Conservation (phyloP, 2,329 filamentous ascomycete species). For the Xylariaceae sp. region DNA sequence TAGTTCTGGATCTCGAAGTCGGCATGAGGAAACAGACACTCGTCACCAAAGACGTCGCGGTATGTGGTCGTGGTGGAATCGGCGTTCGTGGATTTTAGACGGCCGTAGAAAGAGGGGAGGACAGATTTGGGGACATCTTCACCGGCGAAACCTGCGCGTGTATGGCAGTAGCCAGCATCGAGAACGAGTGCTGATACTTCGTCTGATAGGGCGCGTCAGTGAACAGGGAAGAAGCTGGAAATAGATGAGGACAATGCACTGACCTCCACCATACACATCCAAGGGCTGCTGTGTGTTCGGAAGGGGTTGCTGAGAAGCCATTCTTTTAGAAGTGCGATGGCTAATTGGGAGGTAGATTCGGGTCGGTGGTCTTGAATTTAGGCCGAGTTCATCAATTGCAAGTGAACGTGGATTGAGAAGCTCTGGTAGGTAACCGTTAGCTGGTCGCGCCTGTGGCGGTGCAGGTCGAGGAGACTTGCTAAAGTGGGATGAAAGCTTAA, state of each 20-base stretch:
- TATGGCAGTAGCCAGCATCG: conserved; percentile 88
- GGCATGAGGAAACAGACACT: conserved; percentile 76
- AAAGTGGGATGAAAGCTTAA: no score
- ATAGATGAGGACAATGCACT: conserved; percentile 21
- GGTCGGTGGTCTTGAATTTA: conserved; percentile 1
- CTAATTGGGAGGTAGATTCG: conserved; percentile 1
- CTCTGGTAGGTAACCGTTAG: conserved; percentile 8
- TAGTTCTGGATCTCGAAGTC: conserved; percentile 88
- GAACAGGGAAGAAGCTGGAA: neutral
- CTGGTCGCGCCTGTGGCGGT: conserved; percentile 17
- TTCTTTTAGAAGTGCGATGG: conserved; percentile 11
- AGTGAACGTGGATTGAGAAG: no score
- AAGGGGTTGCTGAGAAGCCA: conserved; percentile 36
- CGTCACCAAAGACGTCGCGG: conserved; percentile 80
- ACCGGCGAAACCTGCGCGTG: conserved; percentile 93
- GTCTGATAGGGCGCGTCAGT: conserved; percentile 57
- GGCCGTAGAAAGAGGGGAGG: conserved; percentile 86
- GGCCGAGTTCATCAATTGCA: conserved; percentile 17
- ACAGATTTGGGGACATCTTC: conserved; percentile 97
- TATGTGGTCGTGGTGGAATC: conserved; percentile 44
- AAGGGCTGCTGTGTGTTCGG: conserved; percentile 34
- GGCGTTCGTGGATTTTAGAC: conserved; percentile 51
- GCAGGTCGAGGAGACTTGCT: neutral
- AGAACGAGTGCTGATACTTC: conserved; percentile 97
- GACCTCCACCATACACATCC: conserved; percentile 39